Percentiles rank a stretch among this genome's conserved stretches.
Evolutionary conservation across 2,329 filamentous ascomycete species (phyloP).

Genomic region (Ceratocystis diversiconidia): DNA sequence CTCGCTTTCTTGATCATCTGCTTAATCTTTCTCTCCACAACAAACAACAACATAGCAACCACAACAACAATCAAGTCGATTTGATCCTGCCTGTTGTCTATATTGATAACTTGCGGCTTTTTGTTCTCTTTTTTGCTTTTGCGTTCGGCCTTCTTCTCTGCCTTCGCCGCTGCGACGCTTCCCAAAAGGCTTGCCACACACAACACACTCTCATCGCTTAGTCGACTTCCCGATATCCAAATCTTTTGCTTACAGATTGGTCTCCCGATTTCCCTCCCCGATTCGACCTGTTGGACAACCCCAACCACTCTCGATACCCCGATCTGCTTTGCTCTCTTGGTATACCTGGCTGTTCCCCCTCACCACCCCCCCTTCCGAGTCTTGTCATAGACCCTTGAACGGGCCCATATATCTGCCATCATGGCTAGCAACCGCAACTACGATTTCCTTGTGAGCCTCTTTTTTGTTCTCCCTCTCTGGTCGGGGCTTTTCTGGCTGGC

Average conservation of each 20-base stretch:
- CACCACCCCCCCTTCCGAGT: background rate
- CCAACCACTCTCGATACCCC: background rate
- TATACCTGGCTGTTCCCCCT: background rate
- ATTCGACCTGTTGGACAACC: background rate
- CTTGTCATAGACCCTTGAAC: background rate
- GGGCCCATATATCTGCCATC: constrained; percentile 18
- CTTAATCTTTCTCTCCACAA: too few species aligned
- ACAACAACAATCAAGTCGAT: too few species aligned
- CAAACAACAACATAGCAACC: too few species aligned
- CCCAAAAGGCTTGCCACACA: background rate
- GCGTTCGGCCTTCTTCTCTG: too few species aligned
- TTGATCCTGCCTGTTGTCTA: too few species aligned
- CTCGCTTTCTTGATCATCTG: too few species aligned
- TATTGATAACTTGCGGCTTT: too few species aligned
- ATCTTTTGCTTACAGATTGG: background rate
- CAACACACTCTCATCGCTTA: too few species aligned
- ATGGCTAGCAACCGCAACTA: constrained; percentile 99
- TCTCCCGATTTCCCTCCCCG: background rate
- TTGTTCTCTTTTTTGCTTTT: too few species aligned
- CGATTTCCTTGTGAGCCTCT: constrained; percentile 69
- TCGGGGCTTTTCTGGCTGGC: constrained; percentile 9
- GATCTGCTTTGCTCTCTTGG: background rate
- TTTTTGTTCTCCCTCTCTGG: constrained; percentile 8
- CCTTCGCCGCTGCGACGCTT: background rate
- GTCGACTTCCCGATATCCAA: too few species aligned